phyloP scores from a whole-genome alignment of 768 basidiomycete species.

The Strobilomyces echinocephalus region DNA sequence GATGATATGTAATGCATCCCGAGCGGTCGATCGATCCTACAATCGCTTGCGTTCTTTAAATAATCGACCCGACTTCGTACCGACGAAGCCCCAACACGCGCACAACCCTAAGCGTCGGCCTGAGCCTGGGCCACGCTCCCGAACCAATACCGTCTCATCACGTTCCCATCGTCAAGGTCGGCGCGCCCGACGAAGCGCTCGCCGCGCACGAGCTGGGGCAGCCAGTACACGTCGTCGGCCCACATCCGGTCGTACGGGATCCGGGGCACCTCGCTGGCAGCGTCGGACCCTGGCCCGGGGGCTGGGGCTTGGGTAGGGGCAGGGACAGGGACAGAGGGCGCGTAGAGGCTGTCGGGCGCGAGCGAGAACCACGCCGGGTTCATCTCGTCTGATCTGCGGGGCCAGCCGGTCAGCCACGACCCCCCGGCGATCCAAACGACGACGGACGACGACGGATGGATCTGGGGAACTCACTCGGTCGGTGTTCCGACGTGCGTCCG shows the following conservation, averaged over 20 bases:
- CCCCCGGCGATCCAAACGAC: too few relatives aligned
- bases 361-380: slow-evolving; percentile 71
- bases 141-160: slow-evolving; percentile 72
- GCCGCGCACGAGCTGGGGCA: slow-evolving; percentile 52
- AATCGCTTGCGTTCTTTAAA: too few relatives aligned
- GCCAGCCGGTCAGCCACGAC: too few relatives aligned
- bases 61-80: too few relatives aligned
- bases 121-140: slow-evolving; percentile 43
- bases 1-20: too few relatives aligned
- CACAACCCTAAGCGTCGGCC: too few relatives aligned
- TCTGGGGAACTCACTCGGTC: slow-evolving; percentile 63
- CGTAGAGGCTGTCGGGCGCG: slow-evolving; percentile 20
- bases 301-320: too few relatives aligned
- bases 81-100: too few relatives aligned
- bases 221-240: slow-evolving; percentile 64
- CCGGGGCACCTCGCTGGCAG: slow-evolving; percentile 18
- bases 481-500: slow-evolving; percentile 55
- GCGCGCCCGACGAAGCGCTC: slow-evolving; percentile 45
- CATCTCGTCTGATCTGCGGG: slow-evolving; percentile 79
- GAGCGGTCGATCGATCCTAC: too few relatives aligned
- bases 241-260: slow-evolving; percentile 62
- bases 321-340: neutral
- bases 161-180: slow-evolving; percentile 73
- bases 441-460: too few relatives aligned
- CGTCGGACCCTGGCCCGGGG: too few relatives aligned